Percentiles rank a stretch among this genome's conserved stretches.
These are phyloP conservation scores for Cryptococcus deneoformans DNA, from an alignment of 1,284 basidiomycete genomes.

Conservation along the genomic window DNA sequence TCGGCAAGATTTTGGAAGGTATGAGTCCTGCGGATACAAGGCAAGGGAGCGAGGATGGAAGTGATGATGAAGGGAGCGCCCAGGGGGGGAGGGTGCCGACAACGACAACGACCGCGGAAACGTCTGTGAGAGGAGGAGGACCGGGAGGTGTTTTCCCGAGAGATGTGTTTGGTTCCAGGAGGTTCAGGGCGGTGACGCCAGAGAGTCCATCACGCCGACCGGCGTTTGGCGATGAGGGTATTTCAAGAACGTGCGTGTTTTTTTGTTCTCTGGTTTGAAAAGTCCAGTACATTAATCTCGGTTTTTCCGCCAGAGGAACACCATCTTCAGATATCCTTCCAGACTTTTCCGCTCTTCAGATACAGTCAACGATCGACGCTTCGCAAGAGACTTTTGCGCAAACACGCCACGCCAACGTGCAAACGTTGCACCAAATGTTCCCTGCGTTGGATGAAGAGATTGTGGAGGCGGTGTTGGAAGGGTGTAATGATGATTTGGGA, in stretches of 20 bases:
- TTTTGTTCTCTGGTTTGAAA: not conserved
- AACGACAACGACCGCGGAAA: not conserved
- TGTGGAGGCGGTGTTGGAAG: slow-evolving; percentile 79
- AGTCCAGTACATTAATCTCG: not conserved
- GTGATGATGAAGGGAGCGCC: slow-evolving; percentile 16
- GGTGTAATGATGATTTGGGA: slow-evolving; percentile 82
- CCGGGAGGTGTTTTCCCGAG: too few relatives aligned
- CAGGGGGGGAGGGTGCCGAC: slow-evolving; percentile 1
- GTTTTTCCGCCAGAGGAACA: slow-evolving; percentile 14
- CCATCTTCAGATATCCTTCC: slow-evolving; percentile 20
- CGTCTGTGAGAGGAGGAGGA: too few relatives aligned
- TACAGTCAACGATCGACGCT: slow-evolving; percentile 32
- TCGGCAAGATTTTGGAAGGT: slow-evolving; percentile 70
- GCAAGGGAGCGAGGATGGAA: slow-evolving; percentile 16
- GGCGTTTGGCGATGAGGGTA: slow-evolving; percentile 3
- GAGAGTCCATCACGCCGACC: slow-evolving; percentile 14
- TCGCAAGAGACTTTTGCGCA: slow-evolving; percentile 34
- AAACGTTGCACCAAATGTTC: slow-evolving; percentile 83
- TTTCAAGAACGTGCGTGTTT: slow-evolving; percentile 26
- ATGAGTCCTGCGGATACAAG: slow-evolving; percentile 55
- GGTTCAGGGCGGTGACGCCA: slow-evolving; percentile 13
- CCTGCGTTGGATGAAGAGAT: slow-evolving; percentile 74
- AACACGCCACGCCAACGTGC: slow-evolving; percentile 43
- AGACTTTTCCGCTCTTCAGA: slow-evolving; percentile 23
- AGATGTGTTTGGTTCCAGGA: slow-evolving; percentile 9